Percentiles rank a stretch among this genome's conserved stretches.
These are phyloP conservation scores for Coriaria nepalensis DNA, from an alignment of 306 rosid genomes.

Conservation along the genomic window DNA sequence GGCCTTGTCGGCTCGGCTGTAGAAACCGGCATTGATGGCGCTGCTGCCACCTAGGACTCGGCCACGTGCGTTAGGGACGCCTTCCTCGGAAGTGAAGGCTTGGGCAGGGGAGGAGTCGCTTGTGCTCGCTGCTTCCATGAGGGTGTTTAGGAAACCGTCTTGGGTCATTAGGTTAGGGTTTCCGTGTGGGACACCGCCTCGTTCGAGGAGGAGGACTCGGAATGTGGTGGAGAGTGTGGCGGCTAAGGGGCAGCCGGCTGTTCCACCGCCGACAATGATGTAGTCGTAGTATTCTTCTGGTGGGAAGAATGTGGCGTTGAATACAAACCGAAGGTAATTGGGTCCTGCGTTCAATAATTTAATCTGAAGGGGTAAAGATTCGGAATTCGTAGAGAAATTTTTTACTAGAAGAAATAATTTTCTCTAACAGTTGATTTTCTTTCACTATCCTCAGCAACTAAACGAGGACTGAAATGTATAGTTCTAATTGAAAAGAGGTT, in stretches of 20 bases:
- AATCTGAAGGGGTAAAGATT: too few relatives aligned
- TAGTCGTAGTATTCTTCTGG: constrained; percentile 67
- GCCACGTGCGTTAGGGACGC: constrained; percentile 79
- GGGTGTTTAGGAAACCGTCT: constrained; percentile 72
- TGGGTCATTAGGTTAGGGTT: constrained; percentile 42
- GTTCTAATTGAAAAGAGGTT: too few relatives aligned
- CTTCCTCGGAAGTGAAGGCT: constrained; percentile 67
- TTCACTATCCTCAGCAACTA: too few relatives aligned
- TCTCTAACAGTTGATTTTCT: too few relatives aligned
- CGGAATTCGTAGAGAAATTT: too few relatives aligned
- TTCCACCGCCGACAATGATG: constrained; percentile 85
- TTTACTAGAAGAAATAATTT: too few relatives aligned
- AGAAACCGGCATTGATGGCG: constrained; percentile 87
- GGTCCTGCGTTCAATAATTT: too few relatives aligned
- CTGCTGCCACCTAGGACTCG: constrained; percentile 93
- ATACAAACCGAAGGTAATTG: constrained; percentile 34
- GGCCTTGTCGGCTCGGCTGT: constrained; percentile 58
- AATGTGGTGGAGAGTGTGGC: constrained; percentile 49
- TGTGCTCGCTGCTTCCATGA: constrained; percentile 23
- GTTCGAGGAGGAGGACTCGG: constrained; percentile 57
- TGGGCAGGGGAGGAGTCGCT: constrained; percentile 54
- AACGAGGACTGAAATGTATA: too few relatives aligned
- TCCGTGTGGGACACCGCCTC: constrained; percentile 44
- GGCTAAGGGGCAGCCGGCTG: constrained; percentile 86
- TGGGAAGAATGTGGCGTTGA: constrained; percentile 58